Percentiles rank a stretch among this genome's conserved stretches.
Evolutionary conservation across 768 basidiomycete genomes (phyloP).

Genomic region (Auriscalpium vulgare): DNA sequence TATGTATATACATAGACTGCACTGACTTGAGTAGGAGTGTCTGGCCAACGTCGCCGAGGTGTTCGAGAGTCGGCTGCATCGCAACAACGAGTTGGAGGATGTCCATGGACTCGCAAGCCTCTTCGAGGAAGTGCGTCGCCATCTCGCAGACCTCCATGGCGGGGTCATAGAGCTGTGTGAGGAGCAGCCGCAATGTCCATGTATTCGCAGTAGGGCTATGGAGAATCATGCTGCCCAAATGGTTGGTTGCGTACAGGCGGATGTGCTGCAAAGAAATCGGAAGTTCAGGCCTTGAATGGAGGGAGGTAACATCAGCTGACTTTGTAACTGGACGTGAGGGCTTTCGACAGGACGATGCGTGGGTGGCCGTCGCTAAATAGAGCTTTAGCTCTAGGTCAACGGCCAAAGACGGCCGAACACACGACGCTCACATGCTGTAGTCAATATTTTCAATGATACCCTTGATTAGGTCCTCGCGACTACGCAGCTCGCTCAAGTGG

Average conservation of each 20-base stretch:
- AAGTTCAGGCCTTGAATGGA: no score
- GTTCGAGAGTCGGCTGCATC: conserved; percentile 92
- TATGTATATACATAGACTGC: conserved; percentile 1
- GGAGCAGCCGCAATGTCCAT: conserved; percentile 85
- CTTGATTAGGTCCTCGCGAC: conserved; percentile 87
- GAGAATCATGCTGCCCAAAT: conserved; percentile 76
- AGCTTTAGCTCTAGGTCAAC: background rate
- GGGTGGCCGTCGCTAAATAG: conserved; percentile 80
- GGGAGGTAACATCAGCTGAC: conserved; percentile 29
- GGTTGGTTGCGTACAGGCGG: conserved; percentile 80
- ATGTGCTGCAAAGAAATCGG: conserved; percentile 49
- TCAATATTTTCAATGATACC: conserved; percentile 88
- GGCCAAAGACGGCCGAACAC: no score
- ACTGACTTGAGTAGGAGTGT: conserved; percentile 77
- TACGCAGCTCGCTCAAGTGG: conserved; percentile 83
- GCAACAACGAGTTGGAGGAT: conserved; percentile 86
- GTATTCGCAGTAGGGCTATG: conserved; percentile 55
- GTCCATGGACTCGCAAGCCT: conserved; percentile 79
- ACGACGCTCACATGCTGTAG: conserved; percentile 66
- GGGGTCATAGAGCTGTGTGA: conserved; percentile 95
- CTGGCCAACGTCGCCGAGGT: conserved; percentile 89
- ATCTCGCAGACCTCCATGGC: conserved; percentile 83
- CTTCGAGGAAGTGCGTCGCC: conserved; percentile 83
- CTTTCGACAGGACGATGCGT: conserved; percentile 88
- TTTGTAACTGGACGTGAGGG: conserved; percentile 88